Conservation (phyloP, 2,329 filamentous ascomycete species). For the Thelonectria discophora region DNA sequence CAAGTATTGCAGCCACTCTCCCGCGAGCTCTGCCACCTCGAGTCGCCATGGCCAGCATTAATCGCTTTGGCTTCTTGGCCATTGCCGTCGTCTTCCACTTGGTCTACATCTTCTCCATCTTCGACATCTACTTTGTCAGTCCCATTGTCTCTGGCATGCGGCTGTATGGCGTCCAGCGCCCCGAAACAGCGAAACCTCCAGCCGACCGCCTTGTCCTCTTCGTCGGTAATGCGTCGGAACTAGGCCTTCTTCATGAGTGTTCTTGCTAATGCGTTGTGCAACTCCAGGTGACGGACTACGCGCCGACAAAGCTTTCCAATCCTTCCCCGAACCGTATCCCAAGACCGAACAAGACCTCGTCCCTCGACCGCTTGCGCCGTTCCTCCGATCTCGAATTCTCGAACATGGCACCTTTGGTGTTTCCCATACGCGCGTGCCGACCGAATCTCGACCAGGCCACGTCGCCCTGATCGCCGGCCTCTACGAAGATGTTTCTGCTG, state of each 20-base stretch:
- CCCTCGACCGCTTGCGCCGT: slow-evolving; percentile 87
- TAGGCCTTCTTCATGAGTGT: neutral
- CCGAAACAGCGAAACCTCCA: slow-evolving; percentile 70
- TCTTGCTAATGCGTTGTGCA: slow-evolving; percentile 20
- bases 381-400: slow-evolving; percentile 87
- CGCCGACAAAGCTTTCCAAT: slow-evolving; percentile 97
- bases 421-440: slow-evolving; percentile 95
- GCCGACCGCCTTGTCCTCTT: slow-evolving; percentile 92
- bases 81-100: slow-evolving; percentile 93
- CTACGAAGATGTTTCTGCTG: slow-evolving; percentile 97
- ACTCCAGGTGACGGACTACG: slow-evolving; percentile 83
- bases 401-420: slow-evolving; percentile 95
- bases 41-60: slow-evolving; percentile 61
- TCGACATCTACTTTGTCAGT: slow-evolving; percentile 98
- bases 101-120: slow-evolving; percentile 93
- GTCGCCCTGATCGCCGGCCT: slow-evolving; percentile 95
- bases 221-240: slow-evolving; percentile 69
- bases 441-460: slow-evolving; percentile 94
- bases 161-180: slow-evolving; percentile 75
- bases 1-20: neutral
- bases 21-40: neutral
- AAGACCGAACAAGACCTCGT: slow-evolving; percentile 70
- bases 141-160: slow-evolving; percentile 97
- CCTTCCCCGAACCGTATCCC: slow-evolving; percentile 85
- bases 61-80: slow-evolving; percentile 83